Conservation (phyloP, 768 basidiomycete species). For the Suillus subaureus region DNA sequence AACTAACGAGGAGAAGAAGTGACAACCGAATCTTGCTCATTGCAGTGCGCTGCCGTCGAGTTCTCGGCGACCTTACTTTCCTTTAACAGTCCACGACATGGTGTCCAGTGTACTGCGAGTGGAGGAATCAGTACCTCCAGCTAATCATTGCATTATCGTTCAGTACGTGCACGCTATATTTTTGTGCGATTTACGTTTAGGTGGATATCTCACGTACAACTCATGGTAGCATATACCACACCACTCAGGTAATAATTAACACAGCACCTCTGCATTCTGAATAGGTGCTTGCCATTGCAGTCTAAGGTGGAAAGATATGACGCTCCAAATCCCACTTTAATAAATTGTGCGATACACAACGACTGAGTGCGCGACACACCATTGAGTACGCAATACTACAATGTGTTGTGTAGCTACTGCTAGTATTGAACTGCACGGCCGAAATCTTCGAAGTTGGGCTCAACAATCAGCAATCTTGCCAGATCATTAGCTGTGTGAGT, state of each 20-base stretch:
- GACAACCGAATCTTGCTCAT: background rate
- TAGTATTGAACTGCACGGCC: too few relatives aligned
- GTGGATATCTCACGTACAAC: background rate
- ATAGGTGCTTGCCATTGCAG: background rate
- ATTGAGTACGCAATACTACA: too few relatives aligned
- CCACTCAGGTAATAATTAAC: background rate
- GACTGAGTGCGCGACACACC: too few relatives aligned
- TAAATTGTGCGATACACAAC: too few relatives aligned
- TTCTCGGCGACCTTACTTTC: background rate
- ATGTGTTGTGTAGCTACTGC: too few relatives aligned
- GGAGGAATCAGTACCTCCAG: background rate
- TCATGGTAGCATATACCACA: background rate
- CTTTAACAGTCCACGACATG: background rate
- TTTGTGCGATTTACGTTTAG: constrained; percentile 1
- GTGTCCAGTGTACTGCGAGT: background rate
- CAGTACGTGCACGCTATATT: background rate
- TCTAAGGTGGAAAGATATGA: background rate
- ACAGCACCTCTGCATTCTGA: background rate
- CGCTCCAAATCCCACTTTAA: too few relatives aligned
- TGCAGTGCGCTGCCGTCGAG: background rate
- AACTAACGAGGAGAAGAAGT: background rate
- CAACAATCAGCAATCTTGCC: too few relatives aligned
- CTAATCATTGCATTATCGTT: background rate
- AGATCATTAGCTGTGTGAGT: too few relatives aligned
- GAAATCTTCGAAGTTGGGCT: too few relatives aligned